Percentiles rank a stretch among this genome's conserved stretches.
These are phyloP conservation scores for Rhizoctonia solani DNA, from an alignment of 1,284 basidiomycete genomes.

Conservation along the genomic window DNA sequence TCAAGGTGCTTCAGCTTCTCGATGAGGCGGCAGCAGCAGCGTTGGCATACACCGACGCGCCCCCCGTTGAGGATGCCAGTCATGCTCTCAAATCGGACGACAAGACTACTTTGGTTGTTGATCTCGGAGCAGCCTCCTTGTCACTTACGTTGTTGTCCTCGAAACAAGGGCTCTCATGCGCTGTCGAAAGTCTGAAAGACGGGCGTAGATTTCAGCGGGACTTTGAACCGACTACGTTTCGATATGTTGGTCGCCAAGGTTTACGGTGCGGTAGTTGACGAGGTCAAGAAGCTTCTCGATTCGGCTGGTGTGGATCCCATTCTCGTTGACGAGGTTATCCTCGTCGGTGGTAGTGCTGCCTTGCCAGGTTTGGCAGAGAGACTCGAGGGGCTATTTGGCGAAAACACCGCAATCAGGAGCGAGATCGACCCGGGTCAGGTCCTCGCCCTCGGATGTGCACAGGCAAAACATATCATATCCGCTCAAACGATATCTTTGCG, in stretches of 20 bases:
- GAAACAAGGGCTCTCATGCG: constrained; percentile 74
- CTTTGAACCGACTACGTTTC: constrained; percentile 94
- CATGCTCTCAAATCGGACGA: constrained; percentile 51
- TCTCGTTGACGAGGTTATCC: constrained; percentile 88
- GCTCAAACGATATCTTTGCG: not conserved
- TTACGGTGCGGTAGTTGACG: constrained; percentile 70
- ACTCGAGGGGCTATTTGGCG: constrained; percentile 70
- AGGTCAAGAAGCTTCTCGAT: constrained; percentile 65
- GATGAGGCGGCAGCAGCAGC: constrained; percentile 84
- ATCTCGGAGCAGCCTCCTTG: constrained; percentile 70
- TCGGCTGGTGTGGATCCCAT: constrained; percentile 70
- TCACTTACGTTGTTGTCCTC: constrained; percentile 65
- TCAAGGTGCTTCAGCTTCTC: constrained; percentile 82
- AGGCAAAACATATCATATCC: constrained; percentile 69
- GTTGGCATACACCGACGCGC: constrained; percentile 47
- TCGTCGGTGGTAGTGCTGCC: constrained; percentile 86
- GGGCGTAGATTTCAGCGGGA: constrained; percentile 89
- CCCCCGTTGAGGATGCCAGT: constrained; percentile 43
- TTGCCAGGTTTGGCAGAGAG: constrained; percentile 84
- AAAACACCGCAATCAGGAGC: constrained; percentile 59
- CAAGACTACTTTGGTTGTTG: constrained; percentile 71
- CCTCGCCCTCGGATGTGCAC: constrained; percentile 87
- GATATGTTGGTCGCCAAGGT: constrained; percentile 81
- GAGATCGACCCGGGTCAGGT: constrained; percentile 85
- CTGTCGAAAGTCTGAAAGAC: constrained; percentile 92